phyloP scores from a whole-genome alignment of 331 rosid genomes.

The Prunus yedoensis region DNA sequence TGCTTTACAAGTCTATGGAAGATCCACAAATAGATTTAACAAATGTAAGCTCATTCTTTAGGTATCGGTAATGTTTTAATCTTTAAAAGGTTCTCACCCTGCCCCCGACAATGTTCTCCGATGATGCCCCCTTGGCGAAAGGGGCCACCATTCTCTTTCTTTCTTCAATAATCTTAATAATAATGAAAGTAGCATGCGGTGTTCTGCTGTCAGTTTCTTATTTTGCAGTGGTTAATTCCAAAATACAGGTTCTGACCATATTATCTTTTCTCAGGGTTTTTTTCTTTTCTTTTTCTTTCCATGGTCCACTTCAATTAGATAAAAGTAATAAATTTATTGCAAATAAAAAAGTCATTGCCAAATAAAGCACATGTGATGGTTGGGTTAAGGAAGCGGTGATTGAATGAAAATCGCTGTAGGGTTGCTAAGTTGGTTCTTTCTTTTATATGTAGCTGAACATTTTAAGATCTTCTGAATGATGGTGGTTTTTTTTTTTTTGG shows the following conservation, averaged over 20 bases:
- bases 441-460: neutral
- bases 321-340: neutral
- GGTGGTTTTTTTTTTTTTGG: neutral
- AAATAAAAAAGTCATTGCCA: neutral
- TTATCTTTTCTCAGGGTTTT: neutral
- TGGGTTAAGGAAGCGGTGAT: neutral
- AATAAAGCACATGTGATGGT: neutral
- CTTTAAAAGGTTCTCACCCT: too few relatives aligned
- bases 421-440: neutral
- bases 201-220: slow-evolving; percentile 1
- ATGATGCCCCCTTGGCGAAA: too few relatives aligned
- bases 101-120: too few relatives aligned
- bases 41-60: slow-evolving; percentile 59
- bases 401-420: neutral
- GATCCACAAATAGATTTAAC: slow-evolving; percentile 92
- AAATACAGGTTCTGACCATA: neutral
- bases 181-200: neutral
- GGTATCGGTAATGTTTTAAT: neutral
- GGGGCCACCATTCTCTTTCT: too few relatives aligned
- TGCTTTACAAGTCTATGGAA: slow-evolving; percentile 94
- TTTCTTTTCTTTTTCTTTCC: neutral
- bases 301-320: neutral
- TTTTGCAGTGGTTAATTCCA: neutral
- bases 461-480: too few relatives aligned
- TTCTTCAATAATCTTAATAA: too few relatives aligned